Conservation (phyloP, 331 rosid species). For the Telfairia occidentalis region DNA sequence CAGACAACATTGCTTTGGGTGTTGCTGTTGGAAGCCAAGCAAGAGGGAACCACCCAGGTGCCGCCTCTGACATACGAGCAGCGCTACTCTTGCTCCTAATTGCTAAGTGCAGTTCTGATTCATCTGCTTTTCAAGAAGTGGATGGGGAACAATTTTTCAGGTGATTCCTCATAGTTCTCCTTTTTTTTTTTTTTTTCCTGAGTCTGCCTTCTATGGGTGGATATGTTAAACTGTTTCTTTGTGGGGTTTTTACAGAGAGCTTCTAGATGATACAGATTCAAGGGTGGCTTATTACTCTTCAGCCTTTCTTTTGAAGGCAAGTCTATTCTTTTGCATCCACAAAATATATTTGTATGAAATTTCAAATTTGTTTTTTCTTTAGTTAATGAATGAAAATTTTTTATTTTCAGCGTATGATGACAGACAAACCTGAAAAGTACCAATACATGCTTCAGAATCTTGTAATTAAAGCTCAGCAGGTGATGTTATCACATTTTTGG, state of each 20-base stretch:
- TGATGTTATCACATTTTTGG: constrained; percentile 23
- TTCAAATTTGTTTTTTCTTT: constrained; percentile 5
- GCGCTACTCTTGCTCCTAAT: constrained; percentile 81
- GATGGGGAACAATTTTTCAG: constrained; percentile 84
- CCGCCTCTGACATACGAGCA: constrained; percentile 91
- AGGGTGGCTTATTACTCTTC: constrained; percentile 96
- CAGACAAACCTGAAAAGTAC: constrained; percentile 90
- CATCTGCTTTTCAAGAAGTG: constrained; percentile 72
- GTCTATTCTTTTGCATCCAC: constrained; percentile 17
- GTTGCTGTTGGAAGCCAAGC: constrained; percentile 99
- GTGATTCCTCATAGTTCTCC: constrained; percentile 31
- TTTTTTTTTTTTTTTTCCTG: not conserved
- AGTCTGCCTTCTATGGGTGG: constrained; percentile 12
- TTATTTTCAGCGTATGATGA: constrained; percentile 84
- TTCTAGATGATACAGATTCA: constrained; percentile 94
- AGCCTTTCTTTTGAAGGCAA: constrained; percentile 96
- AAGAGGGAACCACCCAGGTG: constrained; percentile 92
- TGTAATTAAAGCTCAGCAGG: constrained; percentile 97
- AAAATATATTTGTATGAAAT: constrained; percentile 4
- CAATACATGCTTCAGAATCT: constrained; percentile 95
- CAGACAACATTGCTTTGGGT: constrained; percentile 88
- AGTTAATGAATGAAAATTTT: constrained; percentile 11
- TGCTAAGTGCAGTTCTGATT: constrained; percentile 92
- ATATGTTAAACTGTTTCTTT: not conserved
- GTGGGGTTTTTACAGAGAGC: constrained; percentile 50